Conservation (phyloP, 345 rosid species). For the Citropsis articulata region DNA sequence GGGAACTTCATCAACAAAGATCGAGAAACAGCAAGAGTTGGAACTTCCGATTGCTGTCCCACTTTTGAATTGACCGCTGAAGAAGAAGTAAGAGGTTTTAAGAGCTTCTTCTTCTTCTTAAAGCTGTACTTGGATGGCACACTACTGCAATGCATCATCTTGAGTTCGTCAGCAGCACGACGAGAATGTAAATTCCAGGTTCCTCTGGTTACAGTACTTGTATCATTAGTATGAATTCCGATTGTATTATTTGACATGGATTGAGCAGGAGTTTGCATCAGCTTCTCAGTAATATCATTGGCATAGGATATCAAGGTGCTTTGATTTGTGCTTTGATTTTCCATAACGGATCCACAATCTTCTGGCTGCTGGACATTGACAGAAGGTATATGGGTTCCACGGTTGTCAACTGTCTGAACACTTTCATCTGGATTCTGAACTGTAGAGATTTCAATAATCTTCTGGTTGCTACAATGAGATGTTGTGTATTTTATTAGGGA, state of each 20-base stretch:
- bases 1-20: slow-evolving; percentile 31
- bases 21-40: neutral
- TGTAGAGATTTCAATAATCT: neutral
- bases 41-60: slow-evolving; percentile 5
- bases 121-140: neutral
- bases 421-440: neutral
- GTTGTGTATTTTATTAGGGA: neutral
- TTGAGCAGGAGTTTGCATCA: neutral
- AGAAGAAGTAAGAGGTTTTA: neutral
- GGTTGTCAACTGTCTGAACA: neutral
- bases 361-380: neutral
- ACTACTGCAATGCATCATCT: neutral
- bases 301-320: neutral
- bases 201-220: neutral
- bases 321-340: neutral
- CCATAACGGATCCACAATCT: neutral
- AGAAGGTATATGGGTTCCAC: neutral
- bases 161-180: neutral
- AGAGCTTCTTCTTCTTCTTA: neutral
- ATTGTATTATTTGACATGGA: neutral
- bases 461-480: neutral
- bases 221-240: neutral
- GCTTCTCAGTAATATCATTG: neutral
- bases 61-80: neutral
- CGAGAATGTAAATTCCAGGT: neutral